Base-by-base conservation (phyloP, 257 asterid species). In the Leonotis leonurus region DNA sequence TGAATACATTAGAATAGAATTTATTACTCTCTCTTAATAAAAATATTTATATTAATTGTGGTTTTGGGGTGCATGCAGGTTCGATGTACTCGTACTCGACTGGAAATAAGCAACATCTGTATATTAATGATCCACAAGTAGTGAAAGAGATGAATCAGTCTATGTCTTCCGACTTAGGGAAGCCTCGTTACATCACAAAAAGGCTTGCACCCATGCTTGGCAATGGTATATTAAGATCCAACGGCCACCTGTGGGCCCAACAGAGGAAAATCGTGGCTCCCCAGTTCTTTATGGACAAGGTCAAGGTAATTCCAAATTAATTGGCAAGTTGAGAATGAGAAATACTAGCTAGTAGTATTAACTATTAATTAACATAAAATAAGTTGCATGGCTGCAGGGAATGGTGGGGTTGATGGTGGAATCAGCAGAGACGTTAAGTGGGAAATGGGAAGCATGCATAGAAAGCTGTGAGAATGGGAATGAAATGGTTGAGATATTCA, bases 121-220 rank as follows among this genome's bases (percentile, higher is more conserved):
- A 86, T 40, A 74, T 89, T 54, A 89, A 84, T 72, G 66, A 84
- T 32, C 89, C 91, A 0, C 89, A 81, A 46, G 45, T 89, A 22
- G 97, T 89, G 41, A 89, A 84, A 69, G 95, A 89, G 69, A 81
- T 89, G 89, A 84, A 80, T 71, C 84, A 78, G 5, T 79, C 81
- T 35, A 49, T 41, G 3, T 71, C 80, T 27, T 68, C 70, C 39
- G 79, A 70, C 26, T 74, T 89, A 49, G 97, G 97, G 16, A 89
- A 89, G 77, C 94, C 95, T 65, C 74, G 85, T 4, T 83, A 89
- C 21, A 81, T 89, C 56, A 86, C 92, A 2, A 89, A 86, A 68
- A 78, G 94, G 64, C 94, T 86, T 7, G 85, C 91, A n/a, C 97
- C 97, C 1, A 73, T 89, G 88, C 97, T 89, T 70, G 97, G 97